These are phyloP conservation scores for Suillus americanus DNA, from an alignment of 768 basidiomycete genomes.

Conservation along the genomic window DNA sequence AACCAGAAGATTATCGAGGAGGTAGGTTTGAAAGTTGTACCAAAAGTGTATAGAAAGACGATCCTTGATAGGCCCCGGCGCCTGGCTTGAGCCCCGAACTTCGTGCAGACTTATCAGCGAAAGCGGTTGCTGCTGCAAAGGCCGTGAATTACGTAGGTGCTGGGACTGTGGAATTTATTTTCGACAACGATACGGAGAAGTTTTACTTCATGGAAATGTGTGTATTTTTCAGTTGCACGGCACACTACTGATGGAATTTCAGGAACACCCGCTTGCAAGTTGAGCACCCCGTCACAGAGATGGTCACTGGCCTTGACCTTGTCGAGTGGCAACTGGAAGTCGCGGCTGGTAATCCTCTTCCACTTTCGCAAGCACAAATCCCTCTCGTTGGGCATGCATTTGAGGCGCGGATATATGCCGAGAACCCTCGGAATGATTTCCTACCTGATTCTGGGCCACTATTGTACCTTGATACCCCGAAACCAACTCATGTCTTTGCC, in stretches of 20 bases:
- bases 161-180: constrained; percentile 96
- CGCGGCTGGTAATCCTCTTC: constrained; percentile 85
- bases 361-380: constrained; percentile 72
- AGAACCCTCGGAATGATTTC: constrained; percentile 91
- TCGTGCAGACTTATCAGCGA: constrained; percentile 76
- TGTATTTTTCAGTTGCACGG: constrained; percentile 20
- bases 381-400: constrained; percentile 92
- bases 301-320: constrained; percentile 91
- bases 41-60: background rate
- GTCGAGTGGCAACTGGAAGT: constrained; percentile 96
- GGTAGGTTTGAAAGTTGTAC: constrained; percentile 34
- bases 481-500: constrained; percentile 69
- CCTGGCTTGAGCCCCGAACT: constrained; percentile 82
- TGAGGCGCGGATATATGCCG: constrained; percentile 94
- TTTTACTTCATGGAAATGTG: constrained; percentile 98
- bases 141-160: constrained; percentile 92
- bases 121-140: constrained; percentile 89
- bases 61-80: constrained; percentile 69
- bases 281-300: constrained; percentile 93
- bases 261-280: constrained; percentile 88
- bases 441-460: constrained; percentile 87
- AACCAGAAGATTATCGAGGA: constrained; percentile 98
- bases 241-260: background rate
- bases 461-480: constrained; percentile 78
- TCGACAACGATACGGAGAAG: constrained; percentile 82